A percentile compares a stretch with the other conserved stretches of the same genome.
Conservation (phyloP, 192 early-diverging fungal genomes). For the Paraglomus brasilianum region DNA sequence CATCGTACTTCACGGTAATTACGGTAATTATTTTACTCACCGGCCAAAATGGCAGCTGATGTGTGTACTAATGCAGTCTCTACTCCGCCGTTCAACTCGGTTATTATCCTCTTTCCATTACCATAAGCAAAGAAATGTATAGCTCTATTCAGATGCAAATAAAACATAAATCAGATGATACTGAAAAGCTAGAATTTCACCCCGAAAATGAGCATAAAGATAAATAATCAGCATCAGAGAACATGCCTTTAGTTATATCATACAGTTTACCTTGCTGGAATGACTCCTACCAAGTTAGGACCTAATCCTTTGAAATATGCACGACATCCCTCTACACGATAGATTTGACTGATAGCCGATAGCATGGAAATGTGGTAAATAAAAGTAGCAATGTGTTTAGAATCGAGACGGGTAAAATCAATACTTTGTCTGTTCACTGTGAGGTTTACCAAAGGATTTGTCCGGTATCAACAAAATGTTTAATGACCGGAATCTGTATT, state of each 20-base stretch:
- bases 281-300: conserved; percentile 88
- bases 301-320: conserved; percentile 95
- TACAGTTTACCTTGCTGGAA: conserved; percentile 79
- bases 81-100: conserved; percentile 68
- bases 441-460: conserved; percentile 43
- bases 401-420: background rate
- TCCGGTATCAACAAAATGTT: conserved; percentile 53
- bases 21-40: conserved; percentile 20
- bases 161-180: background rate
- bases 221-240: too few relatives aligned
- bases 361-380: background rate
- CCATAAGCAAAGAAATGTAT: conserved; percentile 95
- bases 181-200: background rate
- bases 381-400: background rate
- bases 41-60: conserved; percentile 72
- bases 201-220: too few relatives aligned
- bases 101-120: conserved; percentile 79
- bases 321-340: conserved; percentile 70
- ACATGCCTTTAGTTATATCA: conserved; percentile 7
- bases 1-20: background rate
- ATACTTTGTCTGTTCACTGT: background rate
- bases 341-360: conserved; percentile 50
- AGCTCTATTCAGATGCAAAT: conserved; percentile 48
- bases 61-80: conserved; percentile 84
- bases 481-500: conserved; percentile 36